Base-by-base conservation (phyloP, 345 rosid species). In the Barbarea vulgaris region DNA sequence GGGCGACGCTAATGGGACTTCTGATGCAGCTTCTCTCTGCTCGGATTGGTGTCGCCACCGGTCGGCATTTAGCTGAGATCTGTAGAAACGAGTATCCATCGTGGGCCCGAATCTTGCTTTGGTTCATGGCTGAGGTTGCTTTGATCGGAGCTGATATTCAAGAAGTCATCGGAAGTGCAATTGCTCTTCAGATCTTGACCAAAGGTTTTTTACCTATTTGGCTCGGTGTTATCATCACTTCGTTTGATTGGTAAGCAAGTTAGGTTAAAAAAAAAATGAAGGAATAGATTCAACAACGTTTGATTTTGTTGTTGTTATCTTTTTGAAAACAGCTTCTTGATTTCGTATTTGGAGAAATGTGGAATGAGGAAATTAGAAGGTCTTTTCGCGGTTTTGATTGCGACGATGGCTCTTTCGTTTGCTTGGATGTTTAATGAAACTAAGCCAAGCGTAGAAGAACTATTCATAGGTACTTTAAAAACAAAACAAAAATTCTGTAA, bases 61-160 rank as follows among this genome's bases (percentile, higher is more conserved):
- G 98, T 8, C 83, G 85, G 17, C 90, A 94, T 77, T 51, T 94
- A 44, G 98, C 98, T n/a, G 97, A 94, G 86, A 85, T 94, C 14
- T 90, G 93, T 51, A 71, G 96, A 25, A 84, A 80, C 18, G 95
- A 90, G 87, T 90, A 94, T 17, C 95, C 93, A 5, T 77, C 72
- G 63, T 94, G 95, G 97, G 91, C 95, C 7, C 70, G 96, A 28
- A 68, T 81, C 31, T 68, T 85, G 72, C 83, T 90, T 66, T 94
- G 98, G 98, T 79, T 85, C 72, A 91, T 94, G 96, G 93, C 97
- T 24, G 98, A 94, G 87, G 79, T 93, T 69, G 91, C 98, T 30
- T 82, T 93, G 33, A 86, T 93, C 63, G 98, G 94, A 4, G 98
- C 98, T 46, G 98, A 93, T 64, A 91, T 93, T 50, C 98, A 93